Base-by-base conservation (phyloP, 78 protist genomes). In the Dictyostelium firmibasis region DNA sequence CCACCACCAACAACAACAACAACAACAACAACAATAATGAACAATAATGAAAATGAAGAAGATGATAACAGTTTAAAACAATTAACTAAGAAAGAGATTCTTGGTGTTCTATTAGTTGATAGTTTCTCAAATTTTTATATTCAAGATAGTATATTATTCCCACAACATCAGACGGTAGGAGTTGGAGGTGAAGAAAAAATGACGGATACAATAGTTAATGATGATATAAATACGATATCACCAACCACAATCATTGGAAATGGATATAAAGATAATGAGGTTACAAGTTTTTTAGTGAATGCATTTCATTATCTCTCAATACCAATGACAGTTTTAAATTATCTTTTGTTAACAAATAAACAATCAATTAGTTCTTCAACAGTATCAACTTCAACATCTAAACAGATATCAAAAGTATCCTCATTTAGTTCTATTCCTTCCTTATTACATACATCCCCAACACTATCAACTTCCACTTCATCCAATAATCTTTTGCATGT, bases 21-120 rank as follows among this genome's bases (percentile, higher is more conserved):
- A n/a, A n/a, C n/a, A n/a, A n/a, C n/a, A n/a, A n/a, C n/a, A n/a
- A n/a, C n/a, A n/a, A n/a, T n/a, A n/a, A n/a, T n/a, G n/a, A n/a
- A n/a, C n/a, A n/a, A 62, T 62, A n/a, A 62, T 62, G 18, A 62
- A 62, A 62, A 62, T 62, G 29, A 62, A 62, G 33, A 62, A 23
- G 16, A 23, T 9, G 29, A 23, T 18, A 60, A 23, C n/a, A n/a
- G n/a, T n/a, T n/a, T 20, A 57, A 57, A 44, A 44, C 57, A 16
- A 31, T 53, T 81, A 18, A 81, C n/a, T 6, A 78, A 76, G 36
- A 87, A 87, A 25, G 93, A 87, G 47, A 64, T 87, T 7, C 44
- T 87, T 16, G 93, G 75, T 27, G 41, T 87, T 14, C 41, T 87
- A 36, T 62, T 87, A 1, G 93, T 87, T 7, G 93, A 87, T 36